A percentile compares a stretch with the other conserved stretches of the same genome.
phyloP scores from a whole-genome alignment of 2,329 filamentous ascomycete species.

The Trichoderma polysporum region DNA sequence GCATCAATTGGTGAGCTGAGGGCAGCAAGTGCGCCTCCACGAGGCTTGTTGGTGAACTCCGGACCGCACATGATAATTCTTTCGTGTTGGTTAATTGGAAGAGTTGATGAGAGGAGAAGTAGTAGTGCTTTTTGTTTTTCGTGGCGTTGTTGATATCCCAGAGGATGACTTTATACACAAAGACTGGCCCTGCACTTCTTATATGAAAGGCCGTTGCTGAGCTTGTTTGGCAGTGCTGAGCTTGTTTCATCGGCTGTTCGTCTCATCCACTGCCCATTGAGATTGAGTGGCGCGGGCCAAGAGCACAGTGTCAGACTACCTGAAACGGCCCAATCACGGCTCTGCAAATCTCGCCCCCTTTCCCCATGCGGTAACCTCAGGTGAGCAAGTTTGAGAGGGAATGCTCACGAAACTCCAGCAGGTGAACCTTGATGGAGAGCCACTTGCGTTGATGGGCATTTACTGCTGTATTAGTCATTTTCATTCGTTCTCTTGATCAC shows the following conservation, averaged over 20 bases:
- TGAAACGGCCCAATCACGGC: constrained; percentile 33
- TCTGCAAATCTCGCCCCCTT: constrained; percentile 23
- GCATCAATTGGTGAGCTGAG: constrained; percentile 35
- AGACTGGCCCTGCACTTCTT: background rate
- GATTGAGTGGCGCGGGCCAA: background rate
- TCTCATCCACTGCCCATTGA: background rate
- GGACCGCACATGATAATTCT: constrained; percentile 45
- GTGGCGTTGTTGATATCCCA: background rate
- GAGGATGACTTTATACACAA: background rate
- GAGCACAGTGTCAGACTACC: background rate
- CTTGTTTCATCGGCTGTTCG: constrained; percentile 4
- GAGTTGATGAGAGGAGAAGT: background rate
- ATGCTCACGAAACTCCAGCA: constrained; percentile 27
- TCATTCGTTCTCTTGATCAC: background rate
- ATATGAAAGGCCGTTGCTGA: background rate
- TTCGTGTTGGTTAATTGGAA: background rate
- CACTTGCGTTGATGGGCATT: background rate
- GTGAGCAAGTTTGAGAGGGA: constrained; percentile 40
- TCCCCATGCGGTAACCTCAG: constrained; percentile 30
- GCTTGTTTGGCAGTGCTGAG: background rate
- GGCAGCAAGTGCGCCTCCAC: constrained; percentile 48
- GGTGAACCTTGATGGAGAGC: constrained; percentile 6
- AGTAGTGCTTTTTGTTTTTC: background rate
- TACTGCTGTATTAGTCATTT: background rate
- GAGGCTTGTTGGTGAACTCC: constrained; percentile 41